Evolutionary conservation across 306 rosid genomes (phyloP).

Genomic region (Crotalaria pallida): DNA sequence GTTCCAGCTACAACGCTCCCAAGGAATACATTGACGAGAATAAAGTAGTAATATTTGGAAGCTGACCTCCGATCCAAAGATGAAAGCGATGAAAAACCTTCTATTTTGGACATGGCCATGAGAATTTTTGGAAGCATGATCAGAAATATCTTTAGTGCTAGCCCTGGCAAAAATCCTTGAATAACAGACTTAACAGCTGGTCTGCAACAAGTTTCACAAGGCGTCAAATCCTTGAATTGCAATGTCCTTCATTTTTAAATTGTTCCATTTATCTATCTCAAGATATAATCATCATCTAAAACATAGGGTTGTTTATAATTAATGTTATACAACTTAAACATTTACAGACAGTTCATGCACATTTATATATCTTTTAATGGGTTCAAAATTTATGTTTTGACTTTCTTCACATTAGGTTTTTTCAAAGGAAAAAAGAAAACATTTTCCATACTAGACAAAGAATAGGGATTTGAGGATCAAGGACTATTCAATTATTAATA

Average conservation of each 20-base stretch:
- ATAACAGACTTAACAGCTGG: slow-evolving; percentile 51
- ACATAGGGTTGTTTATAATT: background rate
- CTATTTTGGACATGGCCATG: slow-evolving; percentile 75
- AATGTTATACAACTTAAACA: too few species aligned
- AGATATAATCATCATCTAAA: background rate
- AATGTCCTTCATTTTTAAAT: background rate
- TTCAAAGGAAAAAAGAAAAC: background rate
- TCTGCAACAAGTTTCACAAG: slow-evolving; percentile 46
- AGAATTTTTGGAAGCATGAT: slow-evolving; percentile 61
- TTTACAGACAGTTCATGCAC: background rate
- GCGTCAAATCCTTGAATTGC: slow-evolving; percentile 2
- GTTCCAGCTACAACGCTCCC: slow-evolving; percentile 87
- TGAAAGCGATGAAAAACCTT: slow-evolving; percentile 69
- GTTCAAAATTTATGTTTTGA: background rate
- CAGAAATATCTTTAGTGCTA: slow-evolving; percentile 79
- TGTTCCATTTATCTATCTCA: background rate
- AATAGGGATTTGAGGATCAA: background rate
- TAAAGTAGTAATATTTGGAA: slow-evolving; percentile 64
- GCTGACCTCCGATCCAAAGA: slow-evolving; percentile 79
- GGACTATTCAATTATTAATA: background rate
- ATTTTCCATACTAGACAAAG: background rate
- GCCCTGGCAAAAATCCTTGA: slow-evolving; percentile 94
- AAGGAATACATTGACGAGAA: slow-evolving; percentile 82
- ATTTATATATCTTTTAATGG: background rate
- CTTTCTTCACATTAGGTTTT: background rate